Base-by-base conservation (phyloP, 352 stramenopile genomes). In the Phytophthora colocasiae region DNA sequence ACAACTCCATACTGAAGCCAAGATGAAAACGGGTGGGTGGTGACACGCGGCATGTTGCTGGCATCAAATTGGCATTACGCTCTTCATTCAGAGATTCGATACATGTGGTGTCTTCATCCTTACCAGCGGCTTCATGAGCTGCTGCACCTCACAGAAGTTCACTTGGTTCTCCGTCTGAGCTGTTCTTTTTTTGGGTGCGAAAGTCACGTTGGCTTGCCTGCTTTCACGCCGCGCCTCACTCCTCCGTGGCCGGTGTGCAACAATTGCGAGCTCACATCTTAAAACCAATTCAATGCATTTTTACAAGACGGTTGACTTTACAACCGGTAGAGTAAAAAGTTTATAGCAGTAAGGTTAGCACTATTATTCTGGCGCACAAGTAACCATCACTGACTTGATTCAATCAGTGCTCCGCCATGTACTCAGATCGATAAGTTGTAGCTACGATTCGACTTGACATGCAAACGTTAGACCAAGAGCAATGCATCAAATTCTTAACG, bases 91-190 rank as follows among this genome's bases (percentile, higher is more conserved):
- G 31, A 36, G 31, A 36, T 36, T 36, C 31, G 31, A 14, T 36
- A 36, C 31, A 36, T 8, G 22, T 36, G 31, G 31, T 12, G 31
- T 36, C 8, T 12, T 36, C 31, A 14, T 39, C 34, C 24, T 10
- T 34, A 4, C 26, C 24, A 53, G 50, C 49, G 40, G 41, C 43
- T 11, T 14, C 17, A 44, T 11, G 26, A 49, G 46, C 36, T 43
- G 34, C 46, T 60, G 75, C 78, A 81, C 73, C 76, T 73, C 78
- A 87, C 78, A 87, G 78, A 87, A 78, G 76, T 78, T 75, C 73
- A 62, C 68, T 69, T 68, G 41, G 66, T 56, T 63, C 44, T 73
- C 45, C 58, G 31, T 71, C 77, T 55, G 43, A 73, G 60, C 50
- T 55, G 69, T 70, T 83, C 59, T 82, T 81, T 78, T 77, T 71